These are phyloP conservation scores for Melaleuca quinquenervia DNA, from an alignment of 345 rosid species.

Conservation along the genomic window DNA sequence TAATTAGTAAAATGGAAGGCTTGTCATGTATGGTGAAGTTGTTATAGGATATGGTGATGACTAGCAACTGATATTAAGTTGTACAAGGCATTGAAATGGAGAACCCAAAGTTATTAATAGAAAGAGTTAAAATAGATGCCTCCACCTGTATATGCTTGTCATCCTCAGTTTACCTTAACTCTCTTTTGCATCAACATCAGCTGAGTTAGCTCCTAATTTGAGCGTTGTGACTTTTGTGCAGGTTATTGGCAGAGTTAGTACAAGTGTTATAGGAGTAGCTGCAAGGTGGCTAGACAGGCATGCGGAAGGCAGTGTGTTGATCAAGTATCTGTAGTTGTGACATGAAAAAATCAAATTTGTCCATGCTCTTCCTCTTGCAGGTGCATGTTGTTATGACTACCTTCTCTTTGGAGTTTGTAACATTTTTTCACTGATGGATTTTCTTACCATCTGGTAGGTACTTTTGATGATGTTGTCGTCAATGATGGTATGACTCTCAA, in stretches of 20 bases:
- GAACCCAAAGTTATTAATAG: not conserved
- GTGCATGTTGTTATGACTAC: slow-evolving; percentile 7
- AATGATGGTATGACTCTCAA: slow-evolving; percentile 64
- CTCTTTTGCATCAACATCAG: not conserved
- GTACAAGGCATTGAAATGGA: not conserved
- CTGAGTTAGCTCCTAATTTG: not conserved
- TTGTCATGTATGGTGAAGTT: not conserved
- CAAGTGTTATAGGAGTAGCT: slow-evolving; percentile 44
- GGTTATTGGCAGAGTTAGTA: slow-evolving; percentile 68
- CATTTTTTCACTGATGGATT: not conserved
- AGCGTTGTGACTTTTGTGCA: slow-evolving; percentile 10
- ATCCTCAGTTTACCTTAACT: not conserved
- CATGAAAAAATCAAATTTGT: slow-evolving; percentile 28
- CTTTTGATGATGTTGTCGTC: slow-evolving; percentile 67
- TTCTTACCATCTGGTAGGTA: slow-evolving; percentile 19
- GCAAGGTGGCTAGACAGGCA: slow-evolving; percentile 66
- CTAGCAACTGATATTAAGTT: not conserved
- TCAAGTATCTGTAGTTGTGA: slow-evolving; percentile 42
- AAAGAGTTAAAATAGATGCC: not conserved
- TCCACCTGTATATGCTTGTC: not conserved
- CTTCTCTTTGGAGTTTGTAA: not conserved
- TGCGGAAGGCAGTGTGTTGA: slow-evolving; percentile 60
- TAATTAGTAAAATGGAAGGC: not conserved
- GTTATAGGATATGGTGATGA: not conserved
- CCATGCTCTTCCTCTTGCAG: slow-evolving; percentile 58